A percentile compares a stretch with the other conserved stretches of the same genome.
These are phyloP conservation scores for Coffea canephora DNA, from an alignment of 257 asterid species.

Conservation along the genomic window DNA sequence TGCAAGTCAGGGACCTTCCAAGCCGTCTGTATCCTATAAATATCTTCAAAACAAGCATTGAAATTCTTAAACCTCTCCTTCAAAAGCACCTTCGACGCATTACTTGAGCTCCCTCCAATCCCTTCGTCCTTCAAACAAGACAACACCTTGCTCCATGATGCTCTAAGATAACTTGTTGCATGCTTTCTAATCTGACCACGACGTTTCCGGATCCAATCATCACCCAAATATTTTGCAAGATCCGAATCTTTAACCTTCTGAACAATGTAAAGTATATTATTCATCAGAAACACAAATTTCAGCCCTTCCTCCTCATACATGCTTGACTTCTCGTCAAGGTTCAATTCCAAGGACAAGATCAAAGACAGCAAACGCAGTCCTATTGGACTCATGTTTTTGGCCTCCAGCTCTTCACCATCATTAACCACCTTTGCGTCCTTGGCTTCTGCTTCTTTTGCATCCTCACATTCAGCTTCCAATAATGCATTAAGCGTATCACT, in stretches of 20 bases:
- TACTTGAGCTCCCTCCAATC: constrained; percentile 73
- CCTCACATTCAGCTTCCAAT: constrained; percentile 26
- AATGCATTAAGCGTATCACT: constrained; percentile 65
- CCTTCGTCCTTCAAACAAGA: constrained; percentile 89
- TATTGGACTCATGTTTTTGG: constrained; percentile 49
- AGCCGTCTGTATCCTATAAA: constrained; percentile 78
- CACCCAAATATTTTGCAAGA: constrained; percentile 76
- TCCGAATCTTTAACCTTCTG: constrained; percentile 92
- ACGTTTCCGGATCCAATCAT: constrained; percentile 73
- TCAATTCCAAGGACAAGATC: constrained; percentile 72
- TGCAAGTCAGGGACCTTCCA: constrained; percentile 97
- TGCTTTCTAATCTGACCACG: constrained; percentile 78
- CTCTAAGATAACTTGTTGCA: constrained; percentile 86
- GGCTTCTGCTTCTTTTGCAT: constrained; percentile 33
- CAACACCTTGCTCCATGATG: constrained; percentile 84
- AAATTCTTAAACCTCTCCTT: constrained; percentile 91
- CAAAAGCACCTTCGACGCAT: constrained; percentile 72
- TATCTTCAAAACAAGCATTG: constrained; percentile 88
- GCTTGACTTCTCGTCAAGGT: constrained; percentile 80
- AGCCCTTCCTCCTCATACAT: constrained; percentile 82
- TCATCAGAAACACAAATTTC: constrained; percentile 85
- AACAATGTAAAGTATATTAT: constrained; percentile 82
- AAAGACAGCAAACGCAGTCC: constrained; percentile 59
- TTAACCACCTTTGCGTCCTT: constrained; percentile 20
- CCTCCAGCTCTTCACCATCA: constrained; percentile 39